Conservation (phyloP, 805 yeast genomes). For the Teunomyces cretensis region DNA sequence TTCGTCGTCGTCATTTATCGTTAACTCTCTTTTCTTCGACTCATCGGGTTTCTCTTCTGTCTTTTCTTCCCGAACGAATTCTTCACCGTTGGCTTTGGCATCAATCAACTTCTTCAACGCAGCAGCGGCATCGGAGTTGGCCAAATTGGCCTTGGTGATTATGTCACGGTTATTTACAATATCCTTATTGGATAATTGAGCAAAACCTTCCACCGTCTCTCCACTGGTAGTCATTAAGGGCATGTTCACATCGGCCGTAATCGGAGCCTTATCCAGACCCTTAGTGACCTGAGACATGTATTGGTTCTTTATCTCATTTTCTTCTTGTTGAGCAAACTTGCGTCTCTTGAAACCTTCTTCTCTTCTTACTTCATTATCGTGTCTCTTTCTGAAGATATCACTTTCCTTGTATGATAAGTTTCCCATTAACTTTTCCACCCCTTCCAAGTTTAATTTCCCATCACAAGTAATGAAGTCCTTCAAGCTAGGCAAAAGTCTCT, state of each 20-base stretch:
- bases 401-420: slow-evolving; percentile 73
- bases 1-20: slow-evolving; percentile 26
- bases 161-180: slow-evolving; percentile 62
- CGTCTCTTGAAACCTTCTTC: slow-evolving; percentile 65
- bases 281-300: slow-evolving; percentile 56
- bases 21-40: slow-evolving; percentile 7
- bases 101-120: slow-evolving; percentile 44
- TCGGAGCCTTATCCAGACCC: slow-evolving; percentile 76
- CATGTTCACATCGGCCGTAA: slow-evolving; percentile 64
- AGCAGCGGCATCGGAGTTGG: slow-evolving; percentile 69
- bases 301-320: slow-evolving; percentile 43
- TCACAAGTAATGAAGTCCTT: slow-evolving; percentile 85
- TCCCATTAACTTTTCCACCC: slow-evolving; percentile 70
- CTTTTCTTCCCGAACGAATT: slow-evolving; percentile 10
- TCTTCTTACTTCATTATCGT: slow-evolving; percentile 67
- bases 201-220: slow-evolving; percentile 61
- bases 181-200: slow-evolving; percentile 67
- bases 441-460: slow-evolving; percentile 72
- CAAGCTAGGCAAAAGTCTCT: slow-evolving; percentile 61
- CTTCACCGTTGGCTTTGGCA: slow-evolving; percentile 17
- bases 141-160: slow-evolving; percentile 68
- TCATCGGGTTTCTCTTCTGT: slow-evolving; percentile 9
- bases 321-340: slow-evolving; percentile 47
- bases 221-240: slow-evolving; percentile 80
- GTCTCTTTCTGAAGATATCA: slow-evolving; percentile 68